Percentiles rank a stretch among this genome's conserved stretches.
These are phyloP conservation scores for Tremellales sp. DNA, from an alignment of 1,284 basidiomycete species.

Conservation along the genomic window DNA sequence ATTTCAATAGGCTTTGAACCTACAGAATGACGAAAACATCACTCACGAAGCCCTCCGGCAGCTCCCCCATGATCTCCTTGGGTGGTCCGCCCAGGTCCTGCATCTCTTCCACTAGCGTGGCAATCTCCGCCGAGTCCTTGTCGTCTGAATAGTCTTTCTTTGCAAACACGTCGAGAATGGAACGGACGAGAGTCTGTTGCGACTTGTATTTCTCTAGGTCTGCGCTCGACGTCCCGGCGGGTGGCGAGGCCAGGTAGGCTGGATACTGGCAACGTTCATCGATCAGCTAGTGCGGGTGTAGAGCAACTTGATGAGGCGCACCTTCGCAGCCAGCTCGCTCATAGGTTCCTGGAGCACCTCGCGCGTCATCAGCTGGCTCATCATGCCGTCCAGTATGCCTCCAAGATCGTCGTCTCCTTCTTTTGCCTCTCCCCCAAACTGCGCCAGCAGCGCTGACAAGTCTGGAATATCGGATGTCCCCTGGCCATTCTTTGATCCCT, in stretches of 20 bases:
- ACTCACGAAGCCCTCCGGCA: conserved; percentile 70
- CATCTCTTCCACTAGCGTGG: conserved; percentile 38
- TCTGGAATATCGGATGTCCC: conserved; percentile 22
- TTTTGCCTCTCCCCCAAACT: background rate
- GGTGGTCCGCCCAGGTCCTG: conserved; percentile 74
- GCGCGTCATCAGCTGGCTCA: conserved; percentile 89
- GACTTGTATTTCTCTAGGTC: conserved; percentile 67
- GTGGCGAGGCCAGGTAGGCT: conserved; percentile 60
- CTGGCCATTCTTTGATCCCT: conserved; percentile 22
- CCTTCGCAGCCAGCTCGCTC: conserved; percentile 81
- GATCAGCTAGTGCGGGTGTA: background rate
- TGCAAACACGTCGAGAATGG: conserved; percentile 73
- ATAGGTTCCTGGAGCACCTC: conserved; percentile 90
- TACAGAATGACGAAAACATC: background rate
- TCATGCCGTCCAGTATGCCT: conserved; percentile 81
- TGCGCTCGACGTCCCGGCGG: conserved; percentile 56
- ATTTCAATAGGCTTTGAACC: background rate
- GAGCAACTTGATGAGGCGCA: conserved; percentile 47
- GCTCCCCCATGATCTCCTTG: conserved; percentile 81
- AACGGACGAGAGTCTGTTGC: conserved; percentile 62
- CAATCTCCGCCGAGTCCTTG: conserved; percentile 50
- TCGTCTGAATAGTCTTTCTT: conserved; percentile 63
- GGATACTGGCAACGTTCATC: conserved; percentile 63
- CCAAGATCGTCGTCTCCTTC: conserved; percentile 60
- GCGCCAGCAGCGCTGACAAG: conserved; percentile 30